These are phyloP conservation scores for Serendipita sp. DNA, from an alignment of 768 basidiomycete genomes.

Conservation along the genomic window DNA sequence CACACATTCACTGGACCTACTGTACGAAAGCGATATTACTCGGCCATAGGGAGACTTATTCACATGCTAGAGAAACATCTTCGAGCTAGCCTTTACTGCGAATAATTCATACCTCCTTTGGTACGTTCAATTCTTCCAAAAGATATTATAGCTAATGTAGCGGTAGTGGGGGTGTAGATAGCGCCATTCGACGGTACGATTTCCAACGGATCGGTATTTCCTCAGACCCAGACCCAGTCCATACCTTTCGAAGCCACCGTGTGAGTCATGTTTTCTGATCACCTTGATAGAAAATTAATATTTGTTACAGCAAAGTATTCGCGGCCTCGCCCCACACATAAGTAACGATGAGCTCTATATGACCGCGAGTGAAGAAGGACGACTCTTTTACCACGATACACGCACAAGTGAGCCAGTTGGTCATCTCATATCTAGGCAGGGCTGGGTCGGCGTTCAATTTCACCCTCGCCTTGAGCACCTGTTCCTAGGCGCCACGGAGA, in stretches of 20 bases:
- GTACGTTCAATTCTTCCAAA: constrained; percentile 25
- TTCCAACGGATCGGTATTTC: not conserved
- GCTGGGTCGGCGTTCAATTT: constrained; percentile 31
- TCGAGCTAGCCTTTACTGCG: constrained; percentile 54
- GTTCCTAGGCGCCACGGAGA: constrained; percentile 32
- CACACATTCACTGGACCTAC: constrained; percentile 30
- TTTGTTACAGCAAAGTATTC: constrained; percentile 40
- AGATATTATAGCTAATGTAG: not conserved
- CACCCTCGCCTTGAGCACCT: constrained; percentile 54
- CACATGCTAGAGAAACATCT: constrained; percentile 41
- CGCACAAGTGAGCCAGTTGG: constrained; percentile 21
- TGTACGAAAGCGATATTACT: constrained; percentile 16
- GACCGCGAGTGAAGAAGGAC: constrained; percentile 61
- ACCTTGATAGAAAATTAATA: not conserved
- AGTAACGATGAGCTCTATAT: constrained; percentile 48
- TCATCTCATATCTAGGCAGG: not conserved
- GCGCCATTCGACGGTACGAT: constrained; percentile 6
- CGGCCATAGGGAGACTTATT: not conserved
- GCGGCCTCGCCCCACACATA: constrained; percentile 50
- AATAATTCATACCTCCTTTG: constrained; percentile 45
- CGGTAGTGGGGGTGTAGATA: constrained; percentile 6
- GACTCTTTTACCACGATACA: constrained; percentile 43
- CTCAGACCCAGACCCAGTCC: not conserved
- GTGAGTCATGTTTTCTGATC: not conserved
- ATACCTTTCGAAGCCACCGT: not conserved